phyloP scores from a whole-genome alignment of 225 moss, liverwort and hornwort species.

The Takakia lepidozioides region DNA sequence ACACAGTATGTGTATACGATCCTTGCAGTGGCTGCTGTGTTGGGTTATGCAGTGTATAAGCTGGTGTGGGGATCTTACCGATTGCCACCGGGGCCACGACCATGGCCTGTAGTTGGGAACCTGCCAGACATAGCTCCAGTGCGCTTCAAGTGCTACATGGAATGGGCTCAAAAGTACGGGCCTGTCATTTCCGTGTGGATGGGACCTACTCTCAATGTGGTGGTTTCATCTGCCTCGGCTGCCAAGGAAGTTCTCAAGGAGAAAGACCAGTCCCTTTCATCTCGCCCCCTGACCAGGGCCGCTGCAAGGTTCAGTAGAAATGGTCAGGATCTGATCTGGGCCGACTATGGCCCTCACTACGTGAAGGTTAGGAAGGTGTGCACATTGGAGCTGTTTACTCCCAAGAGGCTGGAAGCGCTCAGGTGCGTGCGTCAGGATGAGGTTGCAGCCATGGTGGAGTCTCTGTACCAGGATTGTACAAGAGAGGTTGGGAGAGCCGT shows the following conservation, averaged over 20 bases:
- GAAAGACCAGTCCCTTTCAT: constrained; percentile 62
- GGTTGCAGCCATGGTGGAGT: constrained; percentile 45
- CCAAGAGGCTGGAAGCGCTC: constrained; percentile 71
- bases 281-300: constrained; percentile 63
- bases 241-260: constrained; percentile 88
- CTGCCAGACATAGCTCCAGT: constrained; percentile 60
- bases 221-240: constrained; percentile 56
- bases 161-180: constrained; percentile 77
- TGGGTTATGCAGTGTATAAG: constrained; percentile 32
- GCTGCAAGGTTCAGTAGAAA: constrained; percentile 80
- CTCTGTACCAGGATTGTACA: constrained; percentile 33
- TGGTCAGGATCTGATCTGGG: constrained; percentile 98
- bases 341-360: constrained; percentile 92
- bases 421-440: constrained; percentile 73
- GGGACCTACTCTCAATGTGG: constrained; percentile 82
- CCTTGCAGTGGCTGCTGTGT: constrained; percentile 25
- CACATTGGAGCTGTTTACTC: constrained; percentile 81
- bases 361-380: constrained; percentile 96
- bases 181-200: constrained; percentile 86
- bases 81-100: constrained; percentile 78
- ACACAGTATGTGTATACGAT: too few relatives aligned
- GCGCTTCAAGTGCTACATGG: constrained; percentile 74
- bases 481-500: constrained; percentile 8
- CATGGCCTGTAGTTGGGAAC: constrained; percentile 81
- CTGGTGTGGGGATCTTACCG: constrained; percentile 14